phyloP scores from a whole-genome alignment of 164 flowering plant genomes.

The Nymphaea thermarum region DNA sequence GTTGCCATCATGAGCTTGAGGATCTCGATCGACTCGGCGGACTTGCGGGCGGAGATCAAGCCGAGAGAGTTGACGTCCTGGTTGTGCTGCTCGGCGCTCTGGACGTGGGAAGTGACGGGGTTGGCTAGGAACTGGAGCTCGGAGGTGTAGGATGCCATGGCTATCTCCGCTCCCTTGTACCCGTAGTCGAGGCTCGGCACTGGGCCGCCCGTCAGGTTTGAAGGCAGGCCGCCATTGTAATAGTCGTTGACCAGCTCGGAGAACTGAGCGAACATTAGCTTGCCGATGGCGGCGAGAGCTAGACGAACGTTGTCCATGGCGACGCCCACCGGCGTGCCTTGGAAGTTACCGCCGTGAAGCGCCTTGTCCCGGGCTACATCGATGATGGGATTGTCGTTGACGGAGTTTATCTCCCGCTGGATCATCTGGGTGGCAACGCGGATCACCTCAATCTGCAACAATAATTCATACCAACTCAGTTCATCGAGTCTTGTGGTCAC shows the following conservation, averaged over 20 bases:
- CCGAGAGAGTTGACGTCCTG: slow-evolving; percentile 25
- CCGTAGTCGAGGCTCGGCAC: slow-evolving; percentile 23
- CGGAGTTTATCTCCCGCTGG: slow-evolving; percentile 22
- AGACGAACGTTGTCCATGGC: slow-evolving; percentile 20
- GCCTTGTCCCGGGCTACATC: slow-evolving; percentile 22
- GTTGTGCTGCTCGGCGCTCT: slow-evolving; percentile 26
- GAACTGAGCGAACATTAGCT: slow-evolving; percentile 25
- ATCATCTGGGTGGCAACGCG: slow-evolving; percentile 18
- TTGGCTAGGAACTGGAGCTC: slow-evolving; percentile 22
- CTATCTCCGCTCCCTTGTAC: slow-evolving; percentile 24
- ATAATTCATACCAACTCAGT: too few species aligned
- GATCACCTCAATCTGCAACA: slow-evolving; percentile 18
- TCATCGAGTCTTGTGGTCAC: too few species aligned
- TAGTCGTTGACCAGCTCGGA: slow-evolving; percentile 22
- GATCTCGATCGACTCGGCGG: slow-evolving; percentile 17
- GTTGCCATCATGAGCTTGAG: slow-evolving; percentile 22
- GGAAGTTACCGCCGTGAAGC: slow-evolving; percentile 27
- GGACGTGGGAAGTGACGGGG: slow-evolving; percentile 22
- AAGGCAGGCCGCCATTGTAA: slow-evolving; percentile 21
- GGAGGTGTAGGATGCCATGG: slow-evolving; percentile 24
- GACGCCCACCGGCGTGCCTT: slow-evolving; percentile 22
- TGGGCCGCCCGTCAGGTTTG: slow-evolving; percentile 18
- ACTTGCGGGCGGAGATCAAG: slow-evolving; percentile 16
- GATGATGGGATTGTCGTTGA: slow-evolving; percentile 22
- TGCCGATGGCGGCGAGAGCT: slow-evolving; percentile 22